Evolutionary conservation across 2,329 filamentous ascomycete species (phyloP).

Genomic region (Pezicula carpinea): DNA sequence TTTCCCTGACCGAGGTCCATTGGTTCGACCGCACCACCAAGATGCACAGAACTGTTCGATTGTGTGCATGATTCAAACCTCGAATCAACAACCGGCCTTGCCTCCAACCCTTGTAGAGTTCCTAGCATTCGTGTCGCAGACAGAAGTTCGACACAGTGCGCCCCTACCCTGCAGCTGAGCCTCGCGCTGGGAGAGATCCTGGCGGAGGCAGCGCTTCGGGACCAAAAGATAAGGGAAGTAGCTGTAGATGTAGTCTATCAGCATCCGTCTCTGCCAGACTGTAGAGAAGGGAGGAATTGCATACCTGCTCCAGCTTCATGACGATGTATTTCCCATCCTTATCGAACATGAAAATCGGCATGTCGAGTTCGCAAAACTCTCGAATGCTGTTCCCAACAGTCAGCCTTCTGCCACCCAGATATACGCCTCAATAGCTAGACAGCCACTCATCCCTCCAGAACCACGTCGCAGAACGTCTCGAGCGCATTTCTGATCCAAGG

Average conservation of each 20-base stretch:
- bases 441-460: not conserved
- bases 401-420: slow-evolving; percentile 3
- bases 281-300: slow-evolving; percentile 19
- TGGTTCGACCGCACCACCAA: too few relatives aligned
- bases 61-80: too few relatives aligned
- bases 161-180: slow-evolving; percentile 3
- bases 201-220: slow-evolving; percentile 47
- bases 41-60: too few relatives aligned
- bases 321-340: slow-evolving; percentile 69
- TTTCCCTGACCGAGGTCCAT: too few relatives aligned
- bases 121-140: not conserved
- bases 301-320: slow-evolving; percentile 62
- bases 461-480: too few relatives aligned
- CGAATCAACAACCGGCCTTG: not conserved
- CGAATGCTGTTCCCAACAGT: slow-evolving; percentile 51
- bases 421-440: not conserved
- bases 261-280: not conserved
- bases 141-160: not conserved
- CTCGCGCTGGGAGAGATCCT: slow-evolving; percentile 14
- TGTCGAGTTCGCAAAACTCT: slow-evolving; percentile 65
- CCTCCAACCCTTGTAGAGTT: not conserved
- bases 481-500: slow-evolving; percentile 8
- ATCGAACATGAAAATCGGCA: slow-evolving; percentile 90
- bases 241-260: slow-evolving; percentile 37
- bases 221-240: slow-evolving; percentile 65